phyloP scores from a whole-genome alignment of 2,329 filamentous ascomycete species.

The Pseudogymnoascus sp. region DNA sequence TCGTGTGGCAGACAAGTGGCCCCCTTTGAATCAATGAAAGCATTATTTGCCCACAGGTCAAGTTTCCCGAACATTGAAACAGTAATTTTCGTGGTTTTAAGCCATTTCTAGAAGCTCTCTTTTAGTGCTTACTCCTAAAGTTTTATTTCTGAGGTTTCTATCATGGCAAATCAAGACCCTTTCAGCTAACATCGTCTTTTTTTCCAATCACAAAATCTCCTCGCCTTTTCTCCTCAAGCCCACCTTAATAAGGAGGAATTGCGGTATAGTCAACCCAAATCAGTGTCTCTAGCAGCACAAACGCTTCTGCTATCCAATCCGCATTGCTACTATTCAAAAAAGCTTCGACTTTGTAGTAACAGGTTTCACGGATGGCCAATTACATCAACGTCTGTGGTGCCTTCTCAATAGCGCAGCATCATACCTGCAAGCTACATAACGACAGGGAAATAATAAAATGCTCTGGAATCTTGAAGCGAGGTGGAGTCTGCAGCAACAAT shows the following conservation, averaged over 20 bases:
- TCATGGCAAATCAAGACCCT: neutral
- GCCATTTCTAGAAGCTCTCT: neutral
- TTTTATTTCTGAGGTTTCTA: neutral
- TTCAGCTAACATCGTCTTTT: neutral
- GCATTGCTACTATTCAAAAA: neutral
- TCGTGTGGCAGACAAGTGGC: neutral
- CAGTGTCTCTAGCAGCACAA: neutral
- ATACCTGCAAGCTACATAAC: conserved; percentile 11
- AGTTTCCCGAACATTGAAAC: neutral
- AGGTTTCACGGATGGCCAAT: conserved; percentile 16
- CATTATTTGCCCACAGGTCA: neutral
- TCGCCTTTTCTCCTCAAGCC: neutral
- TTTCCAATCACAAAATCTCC: neutral
- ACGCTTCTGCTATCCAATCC: neutral
- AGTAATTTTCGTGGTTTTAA: neutral
- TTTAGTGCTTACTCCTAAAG: neutral
- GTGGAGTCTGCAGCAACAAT: conserved; percentile 12
- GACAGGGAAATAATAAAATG: conserved; percentile 8
- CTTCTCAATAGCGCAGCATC: conserved; percentile 1
- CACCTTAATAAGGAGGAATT: neutral
- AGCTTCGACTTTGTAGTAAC: neutral
- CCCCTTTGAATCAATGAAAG: neutral
- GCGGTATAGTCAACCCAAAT: neutral
- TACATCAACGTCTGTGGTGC: conserved; percentile 20
- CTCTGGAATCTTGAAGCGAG: conserved; percentile 13